Conservation (phyloP, 768 basidiomycete genomes). For the Mycena vulgaris region DNA sequence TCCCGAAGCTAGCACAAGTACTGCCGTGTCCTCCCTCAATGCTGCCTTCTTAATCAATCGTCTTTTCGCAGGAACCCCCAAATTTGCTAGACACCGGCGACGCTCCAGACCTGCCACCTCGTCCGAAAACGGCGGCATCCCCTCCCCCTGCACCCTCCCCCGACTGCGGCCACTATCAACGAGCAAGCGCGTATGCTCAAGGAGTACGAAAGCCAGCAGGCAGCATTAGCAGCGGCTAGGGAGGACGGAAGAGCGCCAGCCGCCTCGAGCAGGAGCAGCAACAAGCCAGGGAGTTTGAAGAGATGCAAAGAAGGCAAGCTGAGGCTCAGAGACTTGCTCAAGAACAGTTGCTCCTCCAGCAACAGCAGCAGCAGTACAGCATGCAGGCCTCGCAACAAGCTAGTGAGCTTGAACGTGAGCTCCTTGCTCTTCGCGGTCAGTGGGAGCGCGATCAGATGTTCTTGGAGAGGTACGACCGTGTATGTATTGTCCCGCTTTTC, state of each 20-base stretch:
- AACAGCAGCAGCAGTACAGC: constrained; percentile 85
- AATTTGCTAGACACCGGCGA: constrained; percentile 88
- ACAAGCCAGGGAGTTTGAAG: constrained; percentile 91
- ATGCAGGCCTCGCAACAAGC: constrained; percentile 80
- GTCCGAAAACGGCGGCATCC: constrained; percentile 79
- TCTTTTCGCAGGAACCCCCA: constrained; percentile 86
- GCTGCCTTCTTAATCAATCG: constrained; percentile 2
- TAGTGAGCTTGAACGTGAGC: constrained; percentile 89
- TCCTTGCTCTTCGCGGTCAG: constrained; percentile 95
- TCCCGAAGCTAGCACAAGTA: constrained; percentile 96
- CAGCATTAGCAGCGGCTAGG: constrained; percentile 84
- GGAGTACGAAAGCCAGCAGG: constrained; percentile 96
- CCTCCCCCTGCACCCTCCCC: constrained; percentile 83
- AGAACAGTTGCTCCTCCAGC: constrained; percentile 88
- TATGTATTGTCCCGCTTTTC: constrained; percentile 56
- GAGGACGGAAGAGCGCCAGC: constrained; percentile 88
- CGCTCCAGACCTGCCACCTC: constrained; percentile 90
- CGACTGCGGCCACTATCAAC: constrained; percentile 77
- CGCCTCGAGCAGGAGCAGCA: constrained; percentile 83
- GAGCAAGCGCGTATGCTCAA: constrained; percentile 97
- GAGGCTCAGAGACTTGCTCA: constrained; percentile 92
- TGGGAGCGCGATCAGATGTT: constrained; percentile 98
- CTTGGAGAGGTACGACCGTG: constrained; percentile 96
- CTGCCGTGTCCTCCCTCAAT: constrained; percentile 59
- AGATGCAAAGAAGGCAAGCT: constrained; percentile 88